Evolutionary conservation across 768 basidiomycete genomes (phyloP).

Genomic region (Dioszegia aurantiaca): DNA sequence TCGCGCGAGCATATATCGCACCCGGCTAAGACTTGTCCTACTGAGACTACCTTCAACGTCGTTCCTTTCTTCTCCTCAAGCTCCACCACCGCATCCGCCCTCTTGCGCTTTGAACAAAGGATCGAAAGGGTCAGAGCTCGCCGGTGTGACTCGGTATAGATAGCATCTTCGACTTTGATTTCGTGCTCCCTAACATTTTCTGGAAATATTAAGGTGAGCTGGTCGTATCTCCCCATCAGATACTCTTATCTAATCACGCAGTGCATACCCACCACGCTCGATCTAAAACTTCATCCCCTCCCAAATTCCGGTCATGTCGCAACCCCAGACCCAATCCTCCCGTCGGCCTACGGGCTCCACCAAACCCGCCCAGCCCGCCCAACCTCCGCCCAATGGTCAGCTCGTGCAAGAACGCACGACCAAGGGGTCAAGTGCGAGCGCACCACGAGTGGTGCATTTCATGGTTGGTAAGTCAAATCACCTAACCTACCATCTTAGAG

Average conservation of each 20-base stretch:
- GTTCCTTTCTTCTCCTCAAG: background rate
- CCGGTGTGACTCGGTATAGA: slow-evolving; percentile 2
- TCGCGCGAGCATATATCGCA: too few species aligned
- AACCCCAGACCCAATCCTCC: slow-evolving; percentile 9
- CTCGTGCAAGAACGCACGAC: slow-evolving; percentile 34
- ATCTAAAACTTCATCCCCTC: too few species aligned
- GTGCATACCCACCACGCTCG: too few species aligned
- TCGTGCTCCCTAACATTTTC: background rate
- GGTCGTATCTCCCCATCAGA: too few species aligned
- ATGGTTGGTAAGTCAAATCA: slow-evolving; percentile 38
- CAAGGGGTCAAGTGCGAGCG: slow-evolving; percentile 33
- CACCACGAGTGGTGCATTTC: slow-evolving; percentile 42
- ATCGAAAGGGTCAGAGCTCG: background rate
- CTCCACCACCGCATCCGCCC: background rate
- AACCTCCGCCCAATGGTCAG: background rate
- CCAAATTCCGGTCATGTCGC: too few species aligned
- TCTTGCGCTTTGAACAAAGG: slow-evolving; percentile 4
- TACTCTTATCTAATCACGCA: too few species aligned
- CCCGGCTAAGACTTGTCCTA: background rate
- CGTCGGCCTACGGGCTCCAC: slow-evolving; percentile 2
- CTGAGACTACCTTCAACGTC: background rate
- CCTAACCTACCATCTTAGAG: background rate
- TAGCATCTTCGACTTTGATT: background rate
- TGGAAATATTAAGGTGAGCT: too few species aligned
- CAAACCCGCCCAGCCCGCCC: slow-evolving; percentile 1